These are phyloP conservation scores for Taiwanofungus camphoratus DNA, from an alignment of 1,284 basidiomycete genomes.

Conservation along the genomic window DNA sequence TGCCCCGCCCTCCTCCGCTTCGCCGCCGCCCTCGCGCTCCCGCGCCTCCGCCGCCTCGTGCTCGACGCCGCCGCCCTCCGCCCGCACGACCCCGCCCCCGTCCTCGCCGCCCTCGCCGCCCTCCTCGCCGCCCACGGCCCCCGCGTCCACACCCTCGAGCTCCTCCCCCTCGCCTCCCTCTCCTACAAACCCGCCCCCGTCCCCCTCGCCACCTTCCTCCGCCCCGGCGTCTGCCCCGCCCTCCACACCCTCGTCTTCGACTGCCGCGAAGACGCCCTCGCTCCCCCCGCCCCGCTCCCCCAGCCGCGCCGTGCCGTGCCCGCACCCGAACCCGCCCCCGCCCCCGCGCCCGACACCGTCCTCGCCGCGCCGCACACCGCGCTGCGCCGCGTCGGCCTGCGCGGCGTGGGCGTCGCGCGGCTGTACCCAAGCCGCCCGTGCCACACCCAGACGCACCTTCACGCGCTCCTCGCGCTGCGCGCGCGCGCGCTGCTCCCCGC, in stretches of 20 bases:
- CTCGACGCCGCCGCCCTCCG: slow-evolving; percentile 15
- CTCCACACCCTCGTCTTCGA: slow-evolving; percentile 38
- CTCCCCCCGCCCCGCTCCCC: slow-evolving; percentile 4
- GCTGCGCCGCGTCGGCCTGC: slow-evolving; percentile 41
- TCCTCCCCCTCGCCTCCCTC: slow-evolving; percentile 33
- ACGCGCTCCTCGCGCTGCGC: slow-evolving; percentile 33
- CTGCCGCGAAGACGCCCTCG: slow-evolving; percentile 18
- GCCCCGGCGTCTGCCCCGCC: slow-evolving; percentile 36
- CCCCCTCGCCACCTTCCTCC: slow-evolving; percentile 38
- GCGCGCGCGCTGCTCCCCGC: slow-evolving; percentile 35
- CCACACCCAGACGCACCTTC: slow-evolving; percentile 34
- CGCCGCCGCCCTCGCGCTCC: slow-evolving; percentile 16
- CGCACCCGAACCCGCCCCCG: neutral
- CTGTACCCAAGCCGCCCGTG: slow-evolving; percentile 39
- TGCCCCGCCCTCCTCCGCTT: slow-evolving; percentile 18
- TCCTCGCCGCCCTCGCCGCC: slow-evolving; percentile 20
- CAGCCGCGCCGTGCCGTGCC: neutral
- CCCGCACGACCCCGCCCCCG: slow-evolving; percentile 11
- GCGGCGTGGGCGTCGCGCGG: slow-evolving; percentile 34
- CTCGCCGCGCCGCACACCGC: slow-evolving; percentile 29
- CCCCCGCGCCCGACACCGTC: neutral
- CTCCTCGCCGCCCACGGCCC: slow-evolving; percentile 39
- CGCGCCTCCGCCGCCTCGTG: slow-evolving; percentile 15
- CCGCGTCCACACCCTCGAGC: slow-evolving; percentile 34
- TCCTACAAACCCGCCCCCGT: slow-evolving; percentile 26